Evolutionary conservation across 2,329 filamentous ascomycete genomes (phyloP), one percentile per base, ranked within the genome.

Genomic region (Fusarium fujikuroi): DNA sequence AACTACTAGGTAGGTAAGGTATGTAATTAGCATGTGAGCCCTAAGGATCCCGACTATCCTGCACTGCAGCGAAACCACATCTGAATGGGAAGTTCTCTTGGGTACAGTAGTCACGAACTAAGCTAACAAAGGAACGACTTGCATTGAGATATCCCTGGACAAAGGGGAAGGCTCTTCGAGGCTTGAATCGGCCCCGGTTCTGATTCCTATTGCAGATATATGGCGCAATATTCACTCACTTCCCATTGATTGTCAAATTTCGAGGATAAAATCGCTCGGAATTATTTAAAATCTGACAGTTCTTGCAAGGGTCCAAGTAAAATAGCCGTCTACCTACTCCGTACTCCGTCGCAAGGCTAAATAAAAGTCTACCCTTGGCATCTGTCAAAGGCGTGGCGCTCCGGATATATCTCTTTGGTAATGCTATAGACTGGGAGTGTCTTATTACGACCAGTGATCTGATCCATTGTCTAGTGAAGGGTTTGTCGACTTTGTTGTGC

Each of bases 161-260:
- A 19, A 53, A 50, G 36, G 28, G 19, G 28, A n/a, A 52, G 25
- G 47, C 30, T 32, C 32, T 54, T 58, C 23, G 18, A 40, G 63
- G 10, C 36, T 23, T 36, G 44, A 32, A 39, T 34, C 46, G 16
- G 47, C 47, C 21, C 46, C 63, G 59, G 71, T 50, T 64, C 43
- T 54, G 42, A 69, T 73, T 25, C 71, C 71, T 67, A 59, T 74
- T 64, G 39, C 36, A 70, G 71, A 28, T 57, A 43, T 61, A 36
- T 59, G 44, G 56, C 58, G 67, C 43, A n/a, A 40, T 47, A 32
- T 32, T 61, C 25, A 58, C 39, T 58, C 44, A n/a, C 44, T 23
- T 40, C 28, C 32, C 36, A 47, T 46, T 44, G 23, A n/a, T 39
- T 72, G 36, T 56, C 37, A 63, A 68, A 56, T 49, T 49, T 37